phyloP scores from a whole-genome alignment of 1,284 basidiomycete genomes.

The Trametes hirsuta region DNA sequence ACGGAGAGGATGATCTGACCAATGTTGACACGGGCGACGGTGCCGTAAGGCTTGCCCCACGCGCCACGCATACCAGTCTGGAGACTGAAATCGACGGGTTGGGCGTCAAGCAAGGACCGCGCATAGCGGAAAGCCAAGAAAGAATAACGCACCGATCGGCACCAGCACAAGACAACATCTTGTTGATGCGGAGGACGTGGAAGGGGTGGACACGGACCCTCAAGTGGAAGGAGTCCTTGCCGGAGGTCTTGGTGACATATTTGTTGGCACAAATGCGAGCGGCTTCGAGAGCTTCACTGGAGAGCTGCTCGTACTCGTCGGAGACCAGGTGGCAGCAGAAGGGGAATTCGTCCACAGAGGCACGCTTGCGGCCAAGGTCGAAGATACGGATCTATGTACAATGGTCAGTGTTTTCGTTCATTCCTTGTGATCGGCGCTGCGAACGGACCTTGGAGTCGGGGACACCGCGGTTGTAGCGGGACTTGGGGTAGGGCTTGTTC shows the following conservation, averaged over 20 bases:
- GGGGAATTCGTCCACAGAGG: slow-evolving; percentile 96
- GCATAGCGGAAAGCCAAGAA: background rate
- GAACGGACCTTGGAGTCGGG: slow-evolving; percentile 84
- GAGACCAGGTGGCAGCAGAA: slow-evolving; percentile 97
- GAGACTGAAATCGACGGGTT: slow-evolving; percentile 54
- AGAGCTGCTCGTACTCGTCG: slow-evolving; percentile 98
- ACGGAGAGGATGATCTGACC: slow-evolving; percentile 97
- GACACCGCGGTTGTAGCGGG: slow-evolving; percentile 98
- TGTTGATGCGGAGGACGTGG: slow-evolving; percentile 99
- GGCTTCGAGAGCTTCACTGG: slow-evolving; percentile 95
- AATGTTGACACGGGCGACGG: slow-evolving; percentile 94
- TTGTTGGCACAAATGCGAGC: slow-evolving; percentile 99
- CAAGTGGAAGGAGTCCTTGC: slow-evolving; percentile 99
- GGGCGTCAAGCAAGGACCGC: background rate
- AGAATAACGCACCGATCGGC: slow-evolving; percentile 80
- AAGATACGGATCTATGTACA: slow-evolving; percentile 81
- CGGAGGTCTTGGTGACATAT: slow-evolving; percentile 97
- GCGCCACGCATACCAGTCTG: slow-evolving; percentile 99
- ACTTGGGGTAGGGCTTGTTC: slow-evolving; percentile 97
- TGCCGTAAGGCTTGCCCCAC: slow-evolving; percentile 99
- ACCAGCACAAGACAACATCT: slow-evolving; percentile 99
- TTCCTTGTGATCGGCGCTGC: too few species aligned
- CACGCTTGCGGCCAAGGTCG: slow-evolving; percentile 95
- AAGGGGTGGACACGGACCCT: slow-evolving; percentile 97
- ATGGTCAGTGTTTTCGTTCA: too few species aligned